A percentile compares a stretch with the other conserved stretches of the same genome.
These are phyloP conservation scores for Elsinoe perseae DNA, from an alignment of 2,329 filamentous ascomycete species.

Conservation along the genomic window DNA sequence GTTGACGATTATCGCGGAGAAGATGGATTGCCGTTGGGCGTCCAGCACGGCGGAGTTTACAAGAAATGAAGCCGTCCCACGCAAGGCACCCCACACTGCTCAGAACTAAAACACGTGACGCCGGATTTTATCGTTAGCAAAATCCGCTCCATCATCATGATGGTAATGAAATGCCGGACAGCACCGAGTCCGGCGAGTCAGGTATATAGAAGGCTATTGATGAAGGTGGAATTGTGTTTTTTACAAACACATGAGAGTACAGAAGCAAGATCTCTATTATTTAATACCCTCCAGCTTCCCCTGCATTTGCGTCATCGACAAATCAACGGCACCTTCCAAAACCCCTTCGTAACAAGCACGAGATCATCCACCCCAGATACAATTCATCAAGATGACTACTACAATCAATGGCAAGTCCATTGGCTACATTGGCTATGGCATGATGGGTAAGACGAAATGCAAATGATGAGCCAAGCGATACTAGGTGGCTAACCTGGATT, in stretches of 20 bases:
- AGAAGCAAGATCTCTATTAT: too few species aligned
- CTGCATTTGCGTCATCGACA: too few species aligned
- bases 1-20: too few species aligned
- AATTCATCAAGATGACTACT: background rate
- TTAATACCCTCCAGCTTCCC: too few species aligned
- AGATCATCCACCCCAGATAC: too few species aligned
- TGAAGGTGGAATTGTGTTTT: too few species aligned
- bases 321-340: background rate
- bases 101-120: background rate
- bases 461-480: slow-evolving; percentile 14
- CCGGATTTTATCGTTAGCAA: background rate
- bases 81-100: background rate
- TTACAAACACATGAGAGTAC: too few species aligned
- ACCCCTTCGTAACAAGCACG: background rate
- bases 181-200: too few species aligned
- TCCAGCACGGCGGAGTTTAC: background rate
- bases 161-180: too few species aligned
- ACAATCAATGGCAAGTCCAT: slow-evolving; percentile 30
- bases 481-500: background rate
- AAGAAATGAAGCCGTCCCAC: background rate
- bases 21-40: too few species aligned
- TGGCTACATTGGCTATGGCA: slow-evolving; percentile 39
- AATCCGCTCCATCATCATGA: too few species aligned
- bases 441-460: slow-evolving; percentile 34
- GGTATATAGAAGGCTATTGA: too few species aligned